Percentiles rank a stretch among this genome's conserved stretches.
Conservation (phyloP, 768 basidiomycete genomes). For the Omphalotus guepiniiformis region DNA sequence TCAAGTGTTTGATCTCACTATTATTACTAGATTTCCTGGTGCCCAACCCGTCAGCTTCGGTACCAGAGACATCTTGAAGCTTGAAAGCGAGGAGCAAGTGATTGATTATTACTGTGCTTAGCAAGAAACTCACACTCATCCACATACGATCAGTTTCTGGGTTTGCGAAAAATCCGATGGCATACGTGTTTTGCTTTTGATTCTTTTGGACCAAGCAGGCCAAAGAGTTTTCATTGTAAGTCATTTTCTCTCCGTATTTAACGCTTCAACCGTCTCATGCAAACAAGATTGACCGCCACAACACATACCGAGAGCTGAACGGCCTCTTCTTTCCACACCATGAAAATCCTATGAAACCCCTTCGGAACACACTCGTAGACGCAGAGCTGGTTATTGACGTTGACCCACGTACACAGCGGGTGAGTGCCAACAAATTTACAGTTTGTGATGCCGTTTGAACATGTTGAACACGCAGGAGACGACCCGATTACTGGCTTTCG, state of each 20-base stretch:
- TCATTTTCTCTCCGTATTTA: conserved; percentile 9
- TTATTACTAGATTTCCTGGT: conserved; percentile 75
- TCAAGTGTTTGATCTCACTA: background rate
- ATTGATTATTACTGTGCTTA: no score
- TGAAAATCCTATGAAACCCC: conserved; percentile 60
- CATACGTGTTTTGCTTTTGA: conserved; percentile 80
- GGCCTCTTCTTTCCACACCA: conserved; percentile 91
- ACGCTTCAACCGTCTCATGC: conserved; percentile 3
- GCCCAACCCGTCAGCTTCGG: conserved; percentile 94
- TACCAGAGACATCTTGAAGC: conserved; percentile 58
- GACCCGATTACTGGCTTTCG: conserved; percentile 82
- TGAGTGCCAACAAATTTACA: conserved; percentile 29
- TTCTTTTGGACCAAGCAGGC: conserved; percentile 52
- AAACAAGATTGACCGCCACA: conserved; percentile 89
- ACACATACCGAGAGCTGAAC: conserved; percentile 67
- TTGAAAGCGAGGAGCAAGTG: conserved; percentile 81
- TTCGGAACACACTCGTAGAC: conserved; percentile 82
- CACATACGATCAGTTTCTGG: conserved; percentile 73
- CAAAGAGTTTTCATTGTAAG: conserved; percentile 77
- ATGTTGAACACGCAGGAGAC: conserved; percentile 54
- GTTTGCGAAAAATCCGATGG: conserved; percentile 99
- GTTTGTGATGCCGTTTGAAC: background rate
- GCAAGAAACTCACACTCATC: conserved; percentile 2
- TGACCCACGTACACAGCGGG: conserved; percentile 69
- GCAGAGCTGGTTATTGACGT: conserved; percentile 92